Evolutionary conservation across 257 asterid genomes (phyloP).

Genomic region (Rhazya stricta): DNA sequence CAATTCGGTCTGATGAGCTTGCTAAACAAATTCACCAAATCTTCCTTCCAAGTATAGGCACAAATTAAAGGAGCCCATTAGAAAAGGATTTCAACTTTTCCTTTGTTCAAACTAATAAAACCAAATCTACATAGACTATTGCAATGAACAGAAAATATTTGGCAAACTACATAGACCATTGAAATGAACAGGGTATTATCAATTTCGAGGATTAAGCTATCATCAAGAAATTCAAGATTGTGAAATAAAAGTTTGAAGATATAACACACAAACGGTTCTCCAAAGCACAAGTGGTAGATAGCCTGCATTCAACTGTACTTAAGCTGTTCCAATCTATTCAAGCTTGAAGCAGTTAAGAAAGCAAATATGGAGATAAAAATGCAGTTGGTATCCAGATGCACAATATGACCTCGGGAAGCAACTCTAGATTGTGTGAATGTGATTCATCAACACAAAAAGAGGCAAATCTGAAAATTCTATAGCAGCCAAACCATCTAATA

Average conservation of each 20-base stretch:
- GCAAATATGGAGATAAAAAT: no score
- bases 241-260: background rate
- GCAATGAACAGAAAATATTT: background rate
- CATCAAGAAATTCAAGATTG: no score
- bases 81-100: background rate
- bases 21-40: background rate
- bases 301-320: no score
- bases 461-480: background rate
- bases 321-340: no score
- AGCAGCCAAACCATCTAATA: background rate
- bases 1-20: background rate
- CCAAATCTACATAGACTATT: background rate
- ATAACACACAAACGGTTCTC: background rate
- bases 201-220: no score
- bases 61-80: background rate
- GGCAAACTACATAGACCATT: background rate
- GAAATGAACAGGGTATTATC: background rate
- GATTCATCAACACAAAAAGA: background rate
- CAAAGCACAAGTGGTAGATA: background rate
- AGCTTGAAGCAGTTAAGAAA: no score
- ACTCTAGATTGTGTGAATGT: no score
- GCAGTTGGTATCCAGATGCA: no score
- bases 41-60: background rate
- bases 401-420: no score
- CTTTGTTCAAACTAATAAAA: background rate